Conservation (phyloP, 2,329 filamentous ascomycete species). For the Pezicula carpinea region DNA sequence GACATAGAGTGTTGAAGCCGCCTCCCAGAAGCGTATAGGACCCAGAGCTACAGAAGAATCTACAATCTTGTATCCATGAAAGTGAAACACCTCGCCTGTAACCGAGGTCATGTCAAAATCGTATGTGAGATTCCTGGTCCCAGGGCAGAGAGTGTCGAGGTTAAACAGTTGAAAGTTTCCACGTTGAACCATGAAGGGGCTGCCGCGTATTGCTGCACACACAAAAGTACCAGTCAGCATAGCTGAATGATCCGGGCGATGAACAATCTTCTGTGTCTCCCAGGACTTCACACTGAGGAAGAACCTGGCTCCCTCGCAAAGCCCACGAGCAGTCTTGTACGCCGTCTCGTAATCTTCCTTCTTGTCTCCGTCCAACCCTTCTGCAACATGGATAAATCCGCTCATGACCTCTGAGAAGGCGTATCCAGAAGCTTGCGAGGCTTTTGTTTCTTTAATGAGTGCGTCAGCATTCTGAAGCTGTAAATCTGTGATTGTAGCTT, state of each 20-base stretch:
- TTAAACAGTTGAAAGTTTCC: conserved; percentile 56
- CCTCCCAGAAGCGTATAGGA: conserved; percentile 52
- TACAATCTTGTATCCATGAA: conserved; percentile 59
- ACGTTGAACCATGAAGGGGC: conserved; percentile 55
- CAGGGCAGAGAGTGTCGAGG: conserved; percentile 46
- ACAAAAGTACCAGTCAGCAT: conserved; percentile 56
- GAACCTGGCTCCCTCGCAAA: conserved; percentile 51
- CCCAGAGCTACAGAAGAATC: conserved; percentile 55
- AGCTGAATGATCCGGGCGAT: conserved; percentile 43
- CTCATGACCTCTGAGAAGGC: conserved; percentile 63
- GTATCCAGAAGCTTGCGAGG: conserved; percentile 41
- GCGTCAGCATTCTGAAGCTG: conserved; percentile 37
- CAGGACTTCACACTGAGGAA: conserved; percentile 54
- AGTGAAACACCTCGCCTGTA: conserved; percentile 47
- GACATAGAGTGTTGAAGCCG: conserved; percentile 59
- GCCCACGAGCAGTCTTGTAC: conserved; percentile 45
- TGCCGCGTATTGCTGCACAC: conserved; percentile 48
- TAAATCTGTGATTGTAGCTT: conserved; percentile 25
- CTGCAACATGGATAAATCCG: conserved; percentile 50
- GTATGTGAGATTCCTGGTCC: conserved; percentile 56
- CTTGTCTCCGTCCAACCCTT: conserved; percentile 37
- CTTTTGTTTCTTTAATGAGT: conserved; percentile 27
- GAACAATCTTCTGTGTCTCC: conserved; percentile 43
- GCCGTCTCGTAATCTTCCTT: conserved; percentile 49
- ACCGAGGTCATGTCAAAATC: conserved; percentile 55